phyloP scores from a whole-genome alignment of 2,329 filamentous ascomycete species.

The Ascochyta clinopodiicola region DNA sequence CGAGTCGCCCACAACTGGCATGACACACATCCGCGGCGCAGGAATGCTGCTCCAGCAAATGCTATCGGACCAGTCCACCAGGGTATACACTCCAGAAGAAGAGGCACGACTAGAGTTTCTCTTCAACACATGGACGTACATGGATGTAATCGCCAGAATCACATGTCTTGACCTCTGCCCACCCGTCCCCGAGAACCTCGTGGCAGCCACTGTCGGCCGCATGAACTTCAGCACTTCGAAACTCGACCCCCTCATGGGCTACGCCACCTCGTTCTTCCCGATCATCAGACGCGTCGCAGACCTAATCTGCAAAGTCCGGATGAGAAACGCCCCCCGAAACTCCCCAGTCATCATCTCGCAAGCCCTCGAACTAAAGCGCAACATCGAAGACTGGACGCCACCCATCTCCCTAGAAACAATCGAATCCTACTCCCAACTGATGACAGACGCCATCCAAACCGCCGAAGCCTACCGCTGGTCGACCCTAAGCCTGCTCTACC shows the following conservation, averaged over 20 bases:
- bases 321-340: constrained; percentile 57
- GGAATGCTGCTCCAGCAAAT: constrained; percentile 67
- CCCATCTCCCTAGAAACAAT: constrained; percentile 62
- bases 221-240: constrained; percentile 12
- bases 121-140: constrained; percentile 73
- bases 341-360: constrained; percentile 65
- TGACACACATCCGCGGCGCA: constrained; percentile 69
- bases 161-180: constrained; percentile 65
- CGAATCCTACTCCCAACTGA: constrained; percentile 65
- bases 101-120: constrained; percentile 65
- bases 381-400: constrained; percentile 67
- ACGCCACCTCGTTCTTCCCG: constrained; percentile 69
- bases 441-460: constrained; percentile 68
- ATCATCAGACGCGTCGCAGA: constrained; percentile 69
- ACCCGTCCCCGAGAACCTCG: constrained; percentile 52
- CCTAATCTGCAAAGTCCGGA: constrained; percentile 64
- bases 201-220: constrained; percentile 29
- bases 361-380: constrained; percentile 65
- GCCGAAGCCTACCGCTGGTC: constrained; percentile 72
- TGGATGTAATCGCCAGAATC: constrained; percentile 73
- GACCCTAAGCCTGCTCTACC: constrained; percentile 68
- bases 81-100: constrained; percentile 40
- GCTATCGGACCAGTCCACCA: constrained; percentile 53
- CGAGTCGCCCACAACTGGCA: constrained; percentile 66
- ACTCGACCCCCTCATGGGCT: constrained; percentile 73